Evolutionary conservation across 2,329 filamentous ascomycete genomes (phyloP), one percentile per base, ranked within the genome.

Genomic region (Fusarium globosum): DNA sequence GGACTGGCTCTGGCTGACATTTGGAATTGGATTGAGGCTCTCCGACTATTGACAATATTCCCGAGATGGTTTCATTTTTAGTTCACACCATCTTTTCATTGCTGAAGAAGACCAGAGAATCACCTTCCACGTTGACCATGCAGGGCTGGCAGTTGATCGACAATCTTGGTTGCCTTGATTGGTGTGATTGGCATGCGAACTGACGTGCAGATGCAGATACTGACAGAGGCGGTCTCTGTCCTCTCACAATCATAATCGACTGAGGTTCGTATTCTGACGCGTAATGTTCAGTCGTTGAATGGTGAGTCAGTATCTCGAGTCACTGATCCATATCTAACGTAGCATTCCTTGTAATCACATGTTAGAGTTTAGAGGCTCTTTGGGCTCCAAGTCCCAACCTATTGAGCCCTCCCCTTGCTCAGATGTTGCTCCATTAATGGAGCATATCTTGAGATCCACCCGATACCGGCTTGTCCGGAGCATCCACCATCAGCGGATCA

Each of bases 61-160:
- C 30, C 43, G 41, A 45, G 42, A 46, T 33, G 41, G 48, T 51
- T 58, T 35, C 28, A 41, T 46, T 36, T 14, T 51, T 46, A 48
- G 61, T 41, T n/a, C 59, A 49, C 67, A 73, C 48, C 59, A 61
- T 51, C 61, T 57, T 62, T 69, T 30, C 12, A 6, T 26, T 33
- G 28, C 11, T 56, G 21, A 43, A 59, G 56, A 51, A 39, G 26
- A 30, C 35, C 20, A 46, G 55, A 61, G 46, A 39, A 33, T 21
- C 48, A 48, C 36, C 43, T 43, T 53, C 55, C 18, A 66, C 52
- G 68, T 38, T 64, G 56, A 20, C 43, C 26, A 68, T 74, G 68
- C 71, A 74, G 28, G 56, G 30, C 51, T 74, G 72, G 71, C 72
- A 74, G 68, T 72, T 75, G 72, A 74, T 74, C 72, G 46, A 42